phyloP scores from a whole-genome alignment of 495 filamentous ascomycete genomes.

The Trichoderma gamsii region DNA sequence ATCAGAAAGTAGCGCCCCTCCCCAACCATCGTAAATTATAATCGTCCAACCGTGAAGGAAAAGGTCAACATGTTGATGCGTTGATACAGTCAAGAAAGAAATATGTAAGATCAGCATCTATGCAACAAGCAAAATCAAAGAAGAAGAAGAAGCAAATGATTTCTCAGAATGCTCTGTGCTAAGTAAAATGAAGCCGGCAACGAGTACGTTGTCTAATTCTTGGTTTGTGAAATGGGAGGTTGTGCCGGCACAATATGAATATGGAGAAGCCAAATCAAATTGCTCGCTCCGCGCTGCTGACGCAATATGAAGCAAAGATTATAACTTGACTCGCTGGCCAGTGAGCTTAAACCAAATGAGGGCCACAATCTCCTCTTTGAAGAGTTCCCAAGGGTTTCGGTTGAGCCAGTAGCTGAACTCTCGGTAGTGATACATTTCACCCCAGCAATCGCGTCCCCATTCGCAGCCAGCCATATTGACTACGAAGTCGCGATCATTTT shows the following conservation, averaged over 20 bases:
- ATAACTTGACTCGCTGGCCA: conserved; percentile 48
- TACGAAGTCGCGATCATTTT: conserved; percentile 83
- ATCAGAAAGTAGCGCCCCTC: neutral
- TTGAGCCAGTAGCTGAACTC: conserved; percentile 83
- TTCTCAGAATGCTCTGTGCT: conserved; percentile 16
- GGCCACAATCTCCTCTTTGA: conserved; percentile 53
- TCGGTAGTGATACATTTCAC: conserved; percentile 90
- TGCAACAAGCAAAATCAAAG: conserved; percentile 11
- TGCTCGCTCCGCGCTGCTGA: neutral
- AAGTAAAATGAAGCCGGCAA: conserved; percentile 18
- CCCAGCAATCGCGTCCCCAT: conserved; percentile 96
- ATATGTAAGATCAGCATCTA: neutral
- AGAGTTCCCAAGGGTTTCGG: conserved; percentile 68
- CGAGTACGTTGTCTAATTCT: conserved; percentile 2
- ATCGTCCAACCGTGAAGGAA: neutral
- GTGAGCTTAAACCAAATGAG: conserved; percentile 50
- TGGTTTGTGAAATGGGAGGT: neutral
- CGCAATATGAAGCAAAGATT: conserved; percentile 13
- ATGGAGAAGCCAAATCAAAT: neutral
- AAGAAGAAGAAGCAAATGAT: conserved; percentile 13
- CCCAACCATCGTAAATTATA: conserved; percentile 6
- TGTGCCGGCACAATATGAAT: neutral
- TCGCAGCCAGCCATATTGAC: conserved; percentile 99
- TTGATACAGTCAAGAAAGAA: conserved; percentile 8
- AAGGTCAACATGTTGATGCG: neutral